Evolutionary conservation across 2,329 filamentous ascomycete genomes (phyloP), one percentile per base, ranked within the genome.

Genomic region (Colletotrichum orbiculare): DNA sequence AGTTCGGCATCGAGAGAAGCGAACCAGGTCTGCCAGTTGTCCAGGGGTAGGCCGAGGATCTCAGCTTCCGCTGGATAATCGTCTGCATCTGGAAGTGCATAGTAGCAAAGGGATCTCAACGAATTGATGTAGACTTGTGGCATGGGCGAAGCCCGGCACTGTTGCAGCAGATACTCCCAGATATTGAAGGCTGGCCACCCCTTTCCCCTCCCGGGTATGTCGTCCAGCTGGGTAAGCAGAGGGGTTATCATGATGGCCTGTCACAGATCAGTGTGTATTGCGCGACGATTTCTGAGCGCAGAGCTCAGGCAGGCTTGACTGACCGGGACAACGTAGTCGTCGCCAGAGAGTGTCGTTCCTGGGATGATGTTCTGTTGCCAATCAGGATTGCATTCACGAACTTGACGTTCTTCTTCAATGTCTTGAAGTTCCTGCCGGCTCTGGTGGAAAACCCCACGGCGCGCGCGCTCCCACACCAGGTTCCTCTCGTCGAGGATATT

Each of bases 291-390:
- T 5, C 25, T 25, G 25, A 25, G 25, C 12, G 35, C 15, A 35
- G 11, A 9, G n/a, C 25, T 41, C 17, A 43, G 35, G 25, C 25
- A 25, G 25, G 25, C 25, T 25, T 25, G 25, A 62, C 58, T 38
- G 3, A 66, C 63, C n/a, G 63, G 63, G 34, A 59, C 58, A 6
- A 42, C 38, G 1, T 66, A 66, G n/a, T 43, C 37, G 25, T 59
- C 63, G 11, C 62, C 46, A 5, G 56, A 46, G 11, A 13, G 12
- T 7, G 38, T 62, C 12, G 58, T 63, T 10, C 63, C 58, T 8
- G 63, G 58, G 10, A 63, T 42, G 33, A 66, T 66, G 25, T 53
- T 47, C 25, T 57, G 58, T 15, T 63, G 53, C 63, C 63, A 66
- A 8, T 53, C 52, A n/a, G 63, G 58, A 33, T 66, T 52, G 8